Conservation (phyloP, 305 asterid species). For the Solanum hybrid region DNA sequence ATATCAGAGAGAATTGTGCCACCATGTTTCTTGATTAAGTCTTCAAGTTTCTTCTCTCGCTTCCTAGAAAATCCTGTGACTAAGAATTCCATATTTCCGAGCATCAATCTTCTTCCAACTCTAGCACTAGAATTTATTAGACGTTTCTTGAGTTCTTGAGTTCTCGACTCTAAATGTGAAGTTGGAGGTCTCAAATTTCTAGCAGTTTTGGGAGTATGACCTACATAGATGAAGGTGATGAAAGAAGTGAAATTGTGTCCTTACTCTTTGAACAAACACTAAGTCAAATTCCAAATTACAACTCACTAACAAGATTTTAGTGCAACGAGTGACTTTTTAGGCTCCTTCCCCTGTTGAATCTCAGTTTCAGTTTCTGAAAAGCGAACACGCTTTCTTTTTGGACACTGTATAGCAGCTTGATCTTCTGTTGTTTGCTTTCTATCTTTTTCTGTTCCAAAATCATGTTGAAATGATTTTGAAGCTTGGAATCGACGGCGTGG, state of each 20-base stretch:
- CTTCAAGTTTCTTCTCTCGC: conserved; percentile 59
- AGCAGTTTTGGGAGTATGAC: conserved; percentile 30
- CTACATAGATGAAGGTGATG: conserved; percentile 27
- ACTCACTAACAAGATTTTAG: conserved; percentile 39
- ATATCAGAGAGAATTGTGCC: conserved; percentile 61
- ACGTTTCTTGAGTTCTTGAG: conserved; percentile 28
- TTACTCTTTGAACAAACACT: not conserved
- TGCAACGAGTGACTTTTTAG: conserved; percentile 24
- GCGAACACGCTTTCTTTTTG: conserved; percentile 40
- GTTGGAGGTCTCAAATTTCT: conserved; percentile 29
- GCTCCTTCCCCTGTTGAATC: conserved; percentile 19
- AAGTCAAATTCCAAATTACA: conserved; percentile 4
- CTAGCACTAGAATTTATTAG: conserved; percentile 16
- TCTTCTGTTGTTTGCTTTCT: not conserved
- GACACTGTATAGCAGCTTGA: conserved; percentile 13
- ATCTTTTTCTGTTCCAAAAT: conserved; percentile 23
- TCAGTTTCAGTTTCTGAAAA: conserved; percentile 34
- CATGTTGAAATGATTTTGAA: conserved; percentile 20
- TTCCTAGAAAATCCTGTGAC: conserved; percentile 60
- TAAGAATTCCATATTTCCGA: conserved; percentile 65
- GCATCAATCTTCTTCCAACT: conserved; percentile 43
- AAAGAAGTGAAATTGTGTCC: not conserved
- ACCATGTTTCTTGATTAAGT: conserved; percentile 53
- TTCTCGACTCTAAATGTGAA: conserved; percentile 30
- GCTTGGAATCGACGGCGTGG: conserved; percentile 5